Conservation (phyloP, 2,329 filamentous ascomycete genomes). For the Fusarium sp. region DNA sequence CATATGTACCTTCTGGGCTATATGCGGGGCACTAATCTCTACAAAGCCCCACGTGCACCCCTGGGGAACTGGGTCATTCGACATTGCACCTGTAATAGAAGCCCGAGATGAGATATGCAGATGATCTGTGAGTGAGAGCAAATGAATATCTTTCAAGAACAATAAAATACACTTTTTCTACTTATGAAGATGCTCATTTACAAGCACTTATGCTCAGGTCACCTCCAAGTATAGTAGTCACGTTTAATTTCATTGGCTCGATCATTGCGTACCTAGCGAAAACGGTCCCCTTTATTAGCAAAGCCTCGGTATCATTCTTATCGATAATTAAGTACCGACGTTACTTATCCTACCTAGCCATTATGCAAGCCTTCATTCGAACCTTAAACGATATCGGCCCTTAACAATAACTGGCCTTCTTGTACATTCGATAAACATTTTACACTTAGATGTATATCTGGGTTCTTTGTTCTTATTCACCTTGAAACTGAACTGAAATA, state of each 20-base stretch:
- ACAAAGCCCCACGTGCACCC: slow-evolving; percentile 36
- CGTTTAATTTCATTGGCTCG: neutral
- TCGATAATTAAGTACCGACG: slow-evolving; percentile 36
- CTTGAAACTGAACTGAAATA: neutral
- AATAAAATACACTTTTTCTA: no score
- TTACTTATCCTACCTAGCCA: slow-evolving; percentile 24
- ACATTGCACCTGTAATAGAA: neutral
- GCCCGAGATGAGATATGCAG: neutral
- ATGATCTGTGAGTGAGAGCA: neutral
- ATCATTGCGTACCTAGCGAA: slow-evolving; percentile 3
- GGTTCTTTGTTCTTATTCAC: neutral
- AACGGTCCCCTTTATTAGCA: slow-evolving; percentile 36
- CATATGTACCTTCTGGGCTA: slow-evolving; percentile 34
- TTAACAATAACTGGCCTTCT: slow-evolving; percentile 26
- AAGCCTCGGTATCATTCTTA: slow-evolving; percentile 27
- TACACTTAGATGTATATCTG: slow-evolving; percentile 4
- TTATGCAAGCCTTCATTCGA: slow-evolving; percentile 22
- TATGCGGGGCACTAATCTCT: slow-evolving; percentile 47
- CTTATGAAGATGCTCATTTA: no score
- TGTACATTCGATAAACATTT: slow-evolving; percentile 4
- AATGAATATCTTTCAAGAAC: no score
- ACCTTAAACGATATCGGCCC: slow-evolving; percentile 38
- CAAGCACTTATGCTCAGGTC: no score
- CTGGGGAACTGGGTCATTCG: slow-evolving; percentile 28
- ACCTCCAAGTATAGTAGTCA: no score